A percentile compares a stretch with the other conserved stretches of the same genome.
These are phyloP conservation scores for Jaenimonas drosophilae DNA, from an alignment of 208 protist species.

Conservation along the genomic window DNA sequence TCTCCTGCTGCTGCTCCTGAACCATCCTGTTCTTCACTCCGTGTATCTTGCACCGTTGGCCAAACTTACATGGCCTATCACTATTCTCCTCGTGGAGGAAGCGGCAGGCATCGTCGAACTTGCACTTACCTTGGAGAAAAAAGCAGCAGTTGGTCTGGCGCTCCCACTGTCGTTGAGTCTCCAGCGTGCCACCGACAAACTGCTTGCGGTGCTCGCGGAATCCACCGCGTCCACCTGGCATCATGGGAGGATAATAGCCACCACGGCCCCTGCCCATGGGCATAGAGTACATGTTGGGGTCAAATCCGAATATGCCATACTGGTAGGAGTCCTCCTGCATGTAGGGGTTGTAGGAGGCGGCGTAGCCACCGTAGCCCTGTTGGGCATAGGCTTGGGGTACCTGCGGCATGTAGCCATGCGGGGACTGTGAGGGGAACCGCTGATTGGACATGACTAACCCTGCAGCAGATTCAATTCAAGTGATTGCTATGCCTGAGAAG, in stretches of 20 bases:
- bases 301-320: neutral
- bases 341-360: constrained; percentile 14
- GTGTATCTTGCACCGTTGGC: no score
- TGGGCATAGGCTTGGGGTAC: no score
- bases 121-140: constrained; percentile 68
- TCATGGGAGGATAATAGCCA: constrained; percentile 13
- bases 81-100: constrained; percentile 83
- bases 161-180: constrained; percentile 70
- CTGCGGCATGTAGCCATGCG: no score
- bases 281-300: neutral
- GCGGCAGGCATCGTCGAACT: constrained; percentile 66
- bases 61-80: no score
- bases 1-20: no score
- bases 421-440: no score
- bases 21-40: no score
- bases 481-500: no score
- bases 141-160: constrained; percentile 75
- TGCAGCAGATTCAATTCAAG: no score
- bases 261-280: no score
- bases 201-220: constrained; percentile 38
- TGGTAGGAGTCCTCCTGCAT: constrained; percentile 14
- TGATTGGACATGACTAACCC: no score
- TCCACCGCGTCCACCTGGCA: constrained; percentile 4
- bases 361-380: constrained; percentile 1
- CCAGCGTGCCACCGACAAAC: constrained; percentile 73